Evolutionary conservation across 2,329 filamentous ascomycete species (phyloP), one percentile per base, ranked within the genome.

Genomic region (Nemania serpens): DNA sequence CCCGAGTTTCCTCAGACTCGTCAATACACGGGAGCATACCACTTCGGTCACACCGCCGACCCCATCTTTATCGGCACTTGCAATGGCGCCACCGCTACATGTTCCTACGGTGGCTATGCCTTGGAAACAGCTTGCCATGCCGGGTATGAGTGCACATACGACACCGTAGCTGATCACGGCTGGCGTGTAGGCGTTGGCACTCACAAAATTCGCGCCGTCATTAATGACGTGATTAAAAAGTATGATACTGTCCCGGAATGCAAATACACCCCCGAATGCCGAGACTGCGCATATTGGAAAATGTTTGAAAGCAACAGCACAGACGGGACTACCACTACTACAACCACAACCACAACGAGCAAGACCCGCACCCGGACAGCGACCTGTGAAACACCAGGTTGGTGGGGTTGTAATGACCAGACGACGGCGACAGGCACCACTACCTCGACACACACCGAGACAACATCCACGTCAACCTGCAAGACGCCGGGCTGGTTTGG

Each of bases 21-120:
- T 43, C 77, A 85, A 60, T 84, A 87, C 70, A 96, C 92, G 0
- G 93, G 91, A 12, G 83, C 90, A 0, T 96, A 88, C 72, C 95
- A 99, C 75, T 94, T 97, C 73, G 95, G 95, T 3, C 93, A 98
- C 71, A 98, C 93, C 0, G 95, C 95, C 0, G 95, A 99, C 75
- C 95, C 95, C 0, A 88, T 99, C 36, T 99, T 89, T 71, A 93
- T 97, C 79, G 95, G 95, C 34, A 91, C 89, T 0, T 98, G 95
- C 77, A 97, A 97, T 70, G 91, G 91, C 34, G 91, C 91, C 2
- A 93, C 91, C 2, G 93, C 94, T 2, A 88, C 89, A 11, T 98
- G 95, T 75, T 95, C 93, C 0, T 88, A 96, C 70, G 94, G 88
- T 1, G 95, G 95, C 0, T 99, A 98, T 74, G 93, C 95, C 1